Evolutionary conservation across 352 stramenopile genomes (phyloP), one percentile per base, ranked within the genome.

Genomic region (Pythium aphanidermatum): DNA sequence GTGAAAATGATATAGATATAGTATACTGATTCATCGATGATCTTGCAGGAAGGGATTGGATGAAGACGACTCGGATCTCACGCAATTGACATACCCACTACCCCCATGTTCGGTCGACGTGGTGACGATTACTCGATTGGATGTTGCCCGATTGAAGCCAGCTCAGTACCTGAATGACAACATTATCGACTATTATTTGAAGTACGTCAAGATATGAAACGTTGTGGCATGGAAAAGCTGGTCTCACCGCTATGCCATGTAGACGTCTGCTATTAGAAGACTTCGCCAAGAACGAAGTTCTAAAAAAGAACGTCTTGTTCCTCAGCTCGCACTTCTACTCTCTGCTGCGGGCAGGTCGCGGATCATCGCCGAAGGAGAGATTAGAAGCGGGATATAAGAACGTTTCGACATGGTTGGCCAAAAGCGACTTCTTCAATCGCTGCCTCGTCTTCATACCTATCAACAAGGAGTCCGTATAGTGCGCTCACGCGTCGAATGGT

Each of bases 111-210:
- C 69, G 0, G 70, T 63, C 10, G 81, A 93, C 38, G 60, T 93
- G 38, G 75, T 93, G 29, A 86, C 78, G 16, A 85, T 93, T 21
- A 83, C 77, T 19, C 55, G 63, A 12, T 51, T 63, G 4, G 81
- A 93, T 53, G 55, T 90, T 7, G 58, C 46, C 11, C 58, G 78
- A 3, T 42, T 91, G 16, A 68, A 78, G 30, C 78, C 81, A 10
- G 65, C 56, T 6, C 80, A 88, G 33, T 96, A 95, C 51, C 61
- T 96, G 37, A 96, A 96, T 58, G 86, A 96, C 63, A 96, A 89
- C 58, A 80, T 96, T 37, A 87, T 96, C 52, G 85, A 96, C 49
- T 95, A 94, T 47, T 93, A 92, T 36, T 81, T 96, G 57, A 95
- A 95, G 84, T 91, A 72, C 34, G 73, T 55, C n/a, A n/a, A n/a